Percentiles rank a stretch among this genome's conserved stretches.
Conservation (phyloP, 164 flowering plant genomes). For the Litsea cubeba region DNA sequence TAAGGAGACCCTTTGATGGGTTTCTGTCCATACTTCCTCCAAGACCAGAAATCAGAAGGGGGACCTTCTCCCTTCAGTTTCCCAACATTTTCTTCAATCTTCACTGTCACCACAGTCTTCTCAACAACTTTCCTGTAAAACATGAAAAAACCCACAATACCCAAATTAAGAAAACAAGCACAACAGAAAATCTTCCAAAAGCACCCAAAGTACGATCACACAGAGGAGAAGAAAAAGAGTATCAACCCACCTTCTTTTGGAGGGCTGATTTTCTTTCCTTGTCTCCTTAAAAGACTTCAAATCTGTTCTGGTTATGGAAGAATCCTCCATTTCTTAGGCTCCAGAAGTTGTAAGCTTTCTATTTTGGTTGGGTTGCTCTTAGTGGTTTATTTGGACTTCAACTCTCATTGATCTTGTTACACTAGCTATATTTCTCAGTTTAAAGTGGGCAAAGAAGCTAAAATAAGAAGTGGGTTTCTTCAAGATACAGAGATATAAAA, state of each 20-base stretch:
- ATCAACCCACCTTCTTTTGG: constrained; percentile 39
- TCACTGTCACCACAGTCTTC: constrained; percentile 61
- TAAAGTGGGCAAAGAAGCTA: neutral
- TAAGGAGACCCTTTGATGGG: constrained; percentile 87
- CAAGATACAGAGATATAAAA: neutral
- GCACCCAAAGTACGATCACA: no score
- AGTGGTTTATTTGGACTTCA: neutral
- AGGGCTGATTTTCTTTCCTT: constrained; percentile 30
- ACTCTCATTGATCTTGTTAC: neutral
- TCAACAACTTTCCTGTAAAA: constrained; percentile 44
- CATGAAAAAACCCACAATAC: neutral
- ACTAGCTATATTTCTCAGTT: neutral
- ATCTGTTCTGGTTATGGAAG: constrained; percentile 20
- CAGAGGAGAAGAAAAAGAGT: neutral
- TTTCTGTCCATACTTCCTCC: constrained; percentile 92
- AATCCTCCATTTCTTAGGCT: constrained; percentile 22
- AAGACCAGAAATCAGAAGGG: constrained; percentile 83
- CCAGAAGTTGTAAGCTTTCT: neutral
- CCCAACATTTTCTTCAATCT: constrained; percentile 42
- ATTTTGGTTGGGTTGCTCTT: neutral
- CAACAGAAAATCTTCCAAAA: neutral
- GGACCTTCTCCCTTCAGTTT: constrained; percentile 65
- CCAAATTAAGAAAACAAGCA: neutral
- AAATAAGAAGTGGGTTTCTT: constrained; percentile 3
- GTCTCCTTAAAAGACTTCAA: constrained; percentile 21